Conservation (phyloP, 83 land plant species). For the Picea mariana region DNA sequence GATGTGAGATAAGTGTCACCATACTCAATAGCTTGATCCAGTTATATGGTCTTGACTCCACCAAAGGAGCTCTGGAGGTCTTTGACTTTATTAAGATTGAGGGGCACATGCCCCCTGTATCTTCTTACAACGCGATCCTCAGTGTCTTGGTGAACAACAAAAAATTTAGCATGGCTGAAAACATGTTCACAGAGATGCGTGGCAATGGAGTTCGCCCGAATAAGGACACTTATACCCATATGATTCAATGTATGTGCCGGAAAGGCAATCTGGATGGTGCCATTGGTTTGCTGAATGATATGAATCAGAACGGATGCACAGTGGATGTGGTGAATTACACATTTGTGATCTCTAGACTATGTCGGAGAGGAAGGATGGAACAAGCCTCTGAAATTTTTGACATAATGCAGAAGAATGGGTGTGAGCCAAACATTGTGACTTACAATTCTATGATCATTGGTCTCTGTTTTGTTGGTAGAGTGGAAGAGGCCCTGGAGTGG, state of each 20-base stretch:
- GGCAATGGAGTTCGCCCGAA: background rate
- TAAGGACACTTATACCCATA: slow-evolving; percentile 4
- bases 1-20: slow-evolving; percentile 1
- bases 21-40: background rate
- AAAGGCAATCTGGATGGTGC: background rate
- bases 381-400: slow-evolving; percentile 16
- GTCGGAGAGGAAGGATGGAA: slow-evolving; percentile 12
- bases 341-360: slow-evolving; percentile 9
- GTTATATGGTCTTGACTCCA: background rate
- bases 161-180: slow-evolving; percentile 1
- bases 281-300: background rate
- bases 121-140: slow-evolving; percentile 13
- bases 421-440: slow-evolving; percentile 15
- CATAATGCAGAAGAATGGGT: slow-evolving; percentile 13
- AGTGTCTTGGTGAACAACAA: background rate
- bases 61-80: background rate
- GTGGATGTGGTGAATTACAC: slow-evolving; percentile 21
- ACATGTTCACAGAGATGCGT: slow-evolving; percentile 6
- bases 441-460: slow-evolving; percentile 23
- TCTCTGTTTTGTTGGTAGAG: slow-evolving; percentile 8
- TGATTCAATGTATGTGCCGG: background rate
- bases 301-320: background rate
- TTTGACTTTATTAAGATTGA: background rate
- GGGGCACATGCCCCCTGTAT: slow-evolving; percentile 4
- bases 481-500: slow-evolving; percentile 11